Base-by-base conservation (phyloP, 2,329 filamentous ascomycete species). In the Leptodontidium sp. region DNA sequence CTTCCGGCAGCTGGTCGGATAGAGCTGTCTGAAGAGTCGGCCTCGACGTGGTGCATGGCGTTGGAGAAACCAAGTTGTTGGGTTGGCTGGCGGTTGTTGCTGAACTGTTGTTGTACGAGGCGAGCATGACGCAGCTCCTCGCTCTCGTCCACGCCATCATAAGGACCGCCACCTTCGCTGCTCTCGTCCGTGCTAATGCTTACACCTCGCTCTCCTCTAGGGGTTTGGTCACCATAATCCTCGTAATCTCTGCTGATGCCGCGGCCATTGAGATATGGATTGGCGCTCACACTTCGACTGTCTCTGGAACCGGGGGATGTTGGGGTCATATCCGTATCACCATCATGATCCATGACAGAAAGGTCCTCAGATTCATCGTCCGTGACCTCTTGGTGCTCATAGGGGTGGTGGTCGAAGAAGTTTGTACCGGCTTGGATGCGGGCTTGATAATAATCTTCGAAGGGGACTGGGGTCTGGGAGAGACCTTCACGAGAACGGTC, bases 321-420 rank as follows among this genome's bases (percentile, higher is more conserved):
- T 52, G 70, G 70, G 61, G 72, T 77, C 78, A 80, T 80, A 61
- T 79, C 77, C 40, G 78, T 77, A 61, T 80, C 78, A 15, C 78
- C 78, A 66, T 80, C 78, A 11, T 68, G 57, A 66, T 80, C 78
- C 59, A 73, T 77, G 40, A 61, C 66, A 11, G 63, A 59, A 2
- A 70, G 67, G n/a, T 65, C 69, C 26, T 74, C 71, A 6, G 71
- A 75, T 40, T 73, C 70, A 26, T 75, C 71, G 57, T 75, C 76
- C n/a, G 35, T 45, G 53, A 75, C 68, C 50, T 71, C 70, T 38
- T 68, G 68, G 32, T 66, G 52, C 59, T 47, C 68, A 50, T 15
- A 69, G 35, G 57, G 59, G 50, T 59, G 53, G 59, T 26, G 26
- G 32, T 29, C 59, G 40, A 68, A 68, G 29, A 59, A 52, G 17